A percentile compares a stretch with the other conserved stretches of the same genome.
Evolutionary conservation across 306 rosid species (phyloP).

Genomic region (Carpinus fangiana): DNA sequence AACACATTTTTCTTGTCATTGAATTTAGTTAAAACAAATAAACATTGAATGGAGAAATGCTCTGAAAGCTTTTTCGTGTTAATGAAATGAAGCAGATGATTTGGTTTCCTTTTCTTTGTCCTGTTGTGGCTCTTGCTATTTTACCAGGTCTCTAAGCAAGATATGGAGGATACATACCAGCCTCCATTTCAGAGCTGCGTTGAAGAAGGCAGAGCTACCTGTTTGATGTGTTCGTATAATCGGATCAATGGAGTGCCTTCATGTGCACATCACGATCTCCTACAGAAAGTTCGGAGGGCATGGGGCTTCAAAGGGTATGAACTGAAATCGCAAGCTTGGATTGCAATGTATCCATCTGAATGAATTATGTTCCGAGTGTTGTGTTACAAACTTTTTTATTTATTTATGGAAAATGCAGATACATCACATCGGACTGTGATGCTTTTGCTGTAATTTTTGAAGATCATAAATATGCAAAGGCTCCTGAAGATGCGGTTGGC

Average conservation of each 20-base stretch:
- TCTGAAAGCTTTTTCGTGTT: not conserved
- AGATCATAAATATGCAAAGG: slow-evolving; percentile 57
- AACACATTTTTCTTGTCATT: not conserved
- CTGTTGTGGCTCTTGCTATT: slow-evolving; percentile 4
- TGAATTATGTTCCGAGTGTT: slow-evolving; percentile 8
- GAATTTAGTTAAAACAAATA: too few relatives aligned
- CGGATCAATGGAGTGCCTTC: slow-evolving; percentile 88
- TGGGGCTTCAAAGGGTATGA: slow-evolving; percentile 85
- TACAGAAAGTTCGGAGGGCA: slow-evolving; percentile 53
- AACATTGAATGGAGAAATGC: not conserved
- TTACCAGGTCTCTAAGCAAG: slow-evolving; percentile 67
- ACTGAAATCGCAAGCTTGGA: not conserved
- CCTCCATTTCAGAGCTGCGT: slow-evolving; percentile 88
- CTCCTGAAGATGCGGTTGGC: slow-evolving; percentile 69
- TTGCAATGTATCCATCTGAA: not conserved
- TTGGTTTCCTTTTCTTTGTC: slow-evolving; percentile 2
- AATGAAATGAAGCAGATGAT: not conserved
- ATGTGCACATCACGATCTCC: slow-evolving; percentile 71
- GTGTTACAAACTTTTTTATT: slow-evolving; percentile 15
- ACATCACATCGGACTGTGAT: slow-evolving; percentile 90
- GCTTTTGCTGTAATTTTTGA: slow-evolving; percentile 87
- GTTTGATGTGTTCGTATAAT: slow-evolving; percentile 95
- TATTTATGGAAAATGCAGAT: slow-evolving; percentile 44
- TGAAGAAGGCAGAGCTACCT: slow-evolving; percentile 83
- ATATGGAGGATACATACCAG: slow-evolving; percentile 86